A percentile compares a stretch with the other conserved stretches of the same genome.
Conservation (phyloP, 1,284 basidiomycete genomes). For the Ceratobasidium sp. region DNA sequence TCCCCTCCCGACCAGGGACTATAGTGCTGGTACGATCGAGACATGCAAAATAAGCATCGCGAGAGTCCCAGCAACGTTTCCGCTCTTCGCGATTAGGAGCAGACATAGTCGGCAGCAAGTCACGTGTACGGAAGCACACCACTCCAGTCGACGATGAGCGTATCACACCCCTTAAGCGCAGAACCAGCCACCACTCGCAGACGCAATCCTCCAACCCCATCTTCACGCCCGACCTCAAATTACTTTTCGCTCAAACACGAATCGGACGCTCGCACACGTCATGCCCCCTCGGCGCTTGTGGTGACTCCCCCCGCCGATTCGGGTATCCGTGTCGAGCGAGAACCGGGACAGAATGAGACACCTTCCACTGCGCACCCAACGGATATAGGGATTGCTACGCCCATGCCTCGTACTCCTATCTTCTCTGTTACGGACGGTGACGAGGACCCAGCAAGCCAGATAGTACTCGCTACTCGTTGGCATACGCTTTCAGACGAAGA, state of each 20-base stretch:
- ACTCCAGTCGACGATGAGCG: slow-evolving; percentile 35
- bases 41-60: slow-evolving; percentile 83
- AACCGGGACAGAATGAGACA: slow-evolving; percentile 57
- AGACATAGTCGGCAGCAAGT: slow-evolving; percentile 41
- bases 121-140: slow-evolving; percentile 26
- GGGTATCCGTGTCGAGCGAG: slow-evolving; percentile 53
- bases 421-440: slow-evolving; percentile 36
- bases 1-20: slow-evolving; percentile 70
- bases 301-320: slow-evolving; percentile 11
- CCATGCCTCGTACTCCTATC: slow-evolving; percentile 34
- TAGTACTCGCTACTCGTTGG: slow-evolving; percentile 50
- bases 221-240: slow-evolving; percentile 58
- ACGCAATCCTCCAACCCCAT: not conserved
- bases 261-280: slow-evolving; percentile 62
- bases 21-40: slow-evolving; percentile 74
- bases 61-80: slow-evolving; percentile 75
- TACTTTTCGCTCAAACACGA: slow-evolving; percentile 75
- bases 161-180: slow-evolving; percentile 34
- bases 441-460: slow-evolving; percentile 26
- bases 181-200: slow-evolving; percentile 33
- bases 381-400: slow-evolving; percentile 31
- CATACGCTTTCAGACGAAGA: slow-evolving; percentile 66
- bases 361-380: slow-evolving; percentile 35
- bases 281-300: slow-evolving; percentile 11
- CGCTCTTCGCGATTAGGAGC: slow-evolving; percentile 51